Conservation (phyloP, 139 green algal species). For the Closterium sp. region DNA sequence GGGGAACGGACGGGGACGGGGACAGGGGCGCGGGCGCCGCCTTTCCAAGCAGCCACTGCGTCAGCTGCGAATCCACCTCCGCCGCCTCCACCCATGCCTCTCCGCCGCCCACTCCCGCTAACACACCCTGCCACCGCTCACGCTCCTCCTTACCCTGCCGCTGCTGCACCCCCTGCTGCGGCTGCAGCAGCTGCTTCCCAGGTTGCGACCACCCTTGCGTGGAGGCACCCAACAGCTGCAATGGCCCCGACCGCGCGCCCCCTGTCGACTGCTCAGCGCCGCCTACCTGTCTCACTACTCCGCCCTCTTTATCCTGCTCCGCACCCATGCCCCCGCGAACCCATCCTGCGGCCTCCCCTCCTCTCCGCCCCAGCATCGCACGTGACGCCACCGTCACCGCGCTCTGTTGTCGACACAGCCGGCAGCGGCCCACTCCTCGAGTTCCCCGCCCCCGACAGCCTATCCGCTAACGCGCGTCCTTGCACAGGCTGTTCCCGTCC, state of each 20-base stretch:
- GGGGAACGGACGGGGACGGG: neutral
- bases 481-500: neutral
- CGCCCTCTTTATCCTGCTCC: neutral
- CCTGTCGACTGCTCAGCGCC: too few species aligned
- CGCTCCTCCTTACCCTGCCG: neutral
- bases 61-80: neutral
- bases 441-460: neutral
- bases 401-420: neutral
- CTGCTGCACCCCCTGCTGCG: neutral
- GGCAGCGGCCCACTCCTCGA: neutral
- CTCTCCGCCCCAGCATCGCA: neutral
- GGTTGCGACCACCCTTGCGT: neutral
- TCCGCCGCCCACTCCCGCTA: neutral
- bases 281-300: neutral
- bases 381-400: neutral
- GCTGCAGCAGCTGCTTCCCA: neutral
- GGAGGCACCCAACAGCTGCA: neutral
- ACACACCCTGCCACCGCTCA: neutral
- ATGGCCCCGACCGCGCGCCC: too few species aligned
- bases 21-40: too few species aligned
- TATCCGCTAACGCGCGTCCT: neutral
- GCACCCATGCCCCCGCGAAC: neutral
- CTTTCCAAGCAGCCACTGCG: neutral
- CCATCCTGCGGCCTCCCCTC: neutral
- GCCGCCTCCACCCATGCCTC: neutral